A percentile compares a stretch with the other conserved stretches of the same genome.
phyloP scores from a whole-genome alignment of 768 basidiomycete genomes.

The Butyriboletus loyo region DNA sequence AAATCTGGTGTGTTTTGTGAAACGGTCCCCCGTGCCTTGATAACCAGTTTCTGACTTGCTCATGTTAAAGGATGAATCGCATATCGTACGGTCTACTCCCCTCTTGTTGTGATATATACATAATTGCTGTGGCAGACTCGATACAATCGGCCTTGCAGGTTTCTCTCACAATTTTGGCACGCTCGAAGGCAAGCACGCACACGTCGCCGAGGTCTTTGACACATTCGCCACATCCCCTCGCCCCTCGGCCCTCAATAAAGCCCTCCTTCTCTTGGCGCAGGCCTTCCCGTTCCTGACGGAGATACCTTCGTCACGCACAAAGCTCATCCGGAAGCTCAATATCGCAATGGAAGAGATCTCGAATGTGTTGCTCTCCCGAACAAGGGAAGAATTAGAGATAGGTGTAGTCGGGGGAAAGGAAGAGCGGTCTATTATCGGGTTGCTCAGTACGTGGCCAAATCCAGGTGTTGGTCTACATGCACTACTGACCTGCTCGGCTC shows the following conservation, averaged over 20 bases:
- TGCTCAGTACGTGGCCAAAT: too few relatives aligned
- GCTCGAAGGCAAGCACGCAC: slow-evolving; percentile 44
- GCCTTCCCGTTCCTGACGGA: slow-evolving; percentile 35
- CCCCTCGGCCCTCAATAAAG: slow-evolving; percentile 21
- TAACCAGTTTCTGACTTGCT: not conserved
- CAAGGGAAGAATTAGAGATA: slow-evolving; percentile 30
- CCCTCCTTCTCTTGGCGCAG: slow-evolving; percentile 36
- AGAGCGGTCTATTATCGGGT: slow-evolving; percentile 25
- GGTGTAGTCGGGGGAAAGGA: slow-evolving; percentile 17
- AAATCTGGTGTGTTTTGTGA: slow-evolving; percentile 26
- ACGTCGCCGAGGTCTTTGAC: slow-evolving; percentile 42
- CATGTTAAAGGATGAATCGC: not conserved
- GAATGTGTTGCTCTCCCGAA: slow-evolving; percentile 35
- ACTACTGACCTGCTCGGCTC: not conserved
- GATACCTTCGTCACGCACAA: slow-evolving; percentile 36
- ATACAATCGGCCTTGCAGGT: slow-evolving; percentile 17
- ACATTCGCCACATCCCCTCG: slow-evolving; percentile 25
- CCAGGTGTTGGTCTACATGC: slow-evolving; percentile 18
- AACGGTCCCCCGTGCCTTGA: too few relatives aligned
- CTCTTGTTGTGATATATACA: not conserved
- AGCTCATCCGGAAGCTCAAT: slow-evolving; percentile 29
- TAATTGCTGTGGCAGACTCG: not conserved
- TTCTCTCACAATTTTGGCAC: slow-evolving; percentile 38
- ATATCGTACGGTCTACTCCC: not conserved
- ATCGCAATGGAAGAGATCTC: slow-evolving; percentile 39